Evolutionary conservation across 2,329 filamentous ascomycete species (phyloP).

Genomic region (Xylaria sp.): DNA sequence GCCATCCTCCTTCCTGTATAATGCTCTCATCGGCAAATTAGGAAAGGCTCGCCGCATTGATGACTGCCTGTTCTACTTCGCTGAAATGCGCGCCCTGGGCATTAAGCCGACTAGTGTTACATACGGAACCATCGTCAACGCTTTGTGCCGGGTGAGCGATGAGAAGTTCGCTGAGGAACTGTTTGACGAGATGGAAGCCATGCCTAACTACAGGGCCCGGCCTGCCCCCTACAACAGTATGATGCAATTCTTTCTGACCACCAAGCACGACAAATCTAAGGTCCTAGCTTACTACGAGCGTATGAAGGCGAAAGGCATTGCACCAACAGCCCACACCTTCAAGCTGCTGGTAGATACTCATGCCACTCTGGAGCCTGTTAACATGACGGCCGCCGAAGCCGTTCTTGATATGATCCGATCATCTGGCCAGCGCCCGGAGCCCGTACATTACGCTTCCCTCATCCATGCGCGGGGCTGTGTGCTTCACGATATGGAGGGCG

Average conservation of each 20-base stretch:
- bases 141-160: conserved; percentile 93
- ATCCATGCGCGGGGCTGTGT: conserved; percentile 97
- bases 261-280: conserved; percentile 94
- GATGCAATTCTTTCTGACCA: conserved; percentile 99
- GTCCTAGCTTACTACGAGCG: conserved; percentile 93
- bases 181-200: conserved; percentile 98
- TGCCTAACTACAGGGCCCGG: conserved; percentile 98
- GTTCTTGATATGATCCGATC: conserved; percentile 79
- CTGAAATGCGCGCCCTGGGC: conserved; percentile 90
- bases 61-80: conserved; percentile 97
- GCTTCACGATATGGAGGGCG: conserved; percentile 85
- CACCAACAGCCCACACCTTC: conserved; percentile 93
- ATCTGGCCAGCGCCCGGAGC: conserved; percentile 78
- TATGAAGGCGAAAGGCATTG: conserved; percentile 85
- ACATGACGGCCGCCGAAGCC: conserved; percentile 85
- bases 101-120: conserved; percentile 97
- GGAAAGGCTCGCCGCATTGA: conserved; percentile 98
- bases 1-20: conserved; percentile 96
- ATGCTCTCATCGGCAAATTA: conserved; percentile 96
- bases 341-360: conserved; percentile 96
- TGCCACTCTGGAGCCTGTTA: conserved; percentile 87
- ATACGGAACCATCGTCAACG: conserved; percentile 97
- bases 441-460: conserved; percentile 93
- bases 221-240: conserved; percentile 98
- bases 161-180: conserved; percentile 97